Conservation (phyloP, 2,329 filamentous ascomycete species). For the Monilinia vaccinii-corymbosi region DNA sequence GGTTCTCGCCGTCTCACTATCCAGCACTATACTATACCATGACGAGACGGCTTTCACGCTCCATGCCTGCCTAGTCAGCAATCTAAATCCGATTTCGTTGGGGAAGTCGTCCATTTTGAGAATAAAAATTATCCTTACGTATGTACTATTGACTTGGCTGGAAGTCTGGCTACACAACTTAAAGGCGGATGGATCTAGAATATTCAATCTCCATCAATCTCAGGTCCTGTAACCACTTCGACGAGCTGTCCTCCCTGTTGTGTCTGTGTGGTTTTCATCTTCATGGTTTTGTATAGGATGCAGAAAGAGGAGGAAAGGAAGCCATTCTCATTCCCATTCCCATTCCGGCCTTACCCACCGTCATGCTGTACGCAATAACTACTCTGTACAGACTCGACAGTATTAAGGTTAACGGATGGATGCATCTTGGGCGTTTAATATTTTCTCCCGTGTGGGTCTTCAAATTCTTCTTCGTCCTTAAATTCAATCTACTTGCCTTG, state of each 20-base stretch:
- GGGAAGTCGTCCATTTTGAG: background rate
- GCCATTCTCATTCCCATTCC: background rate
- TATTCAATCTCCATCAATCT: slow-evolving; percentile 2
- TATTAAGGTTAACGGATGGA: background rate
- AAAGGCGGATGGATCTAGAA: background rate
- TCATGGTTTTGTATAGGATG: too few species aligned
- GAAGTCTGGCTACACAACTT: background rate
- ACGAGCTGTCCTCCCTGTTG: background rate
- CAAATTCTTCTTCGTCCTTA: background rate
- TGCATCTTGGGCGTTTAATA: background rate
- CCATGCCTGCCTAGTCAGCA: too few species aligned
- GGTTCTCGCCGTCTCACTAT: background rate
- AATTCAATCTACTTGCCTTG: background rate
- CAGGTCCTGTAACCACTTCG: background rate
- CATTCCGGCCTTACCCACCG: background rate
- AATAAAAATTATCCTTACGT: too few species aligned
- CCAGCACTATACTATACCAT: too few species aligned
- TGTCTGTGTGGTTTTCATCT: background rate
- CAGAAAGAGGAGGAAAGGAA: too few species aligned
- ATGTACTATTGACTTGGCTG: background rate
- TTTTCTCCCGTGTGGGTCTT: background rate
- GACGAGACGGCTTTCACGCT: background rate
- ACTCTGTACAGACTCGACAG: background rate
- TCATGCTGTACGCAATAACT: background rate
- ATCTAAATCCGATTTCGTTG: too few species aligned